Conservation (phyloP, 352 stramenopile species). For the Phytophthora pluvialis region DNA sequence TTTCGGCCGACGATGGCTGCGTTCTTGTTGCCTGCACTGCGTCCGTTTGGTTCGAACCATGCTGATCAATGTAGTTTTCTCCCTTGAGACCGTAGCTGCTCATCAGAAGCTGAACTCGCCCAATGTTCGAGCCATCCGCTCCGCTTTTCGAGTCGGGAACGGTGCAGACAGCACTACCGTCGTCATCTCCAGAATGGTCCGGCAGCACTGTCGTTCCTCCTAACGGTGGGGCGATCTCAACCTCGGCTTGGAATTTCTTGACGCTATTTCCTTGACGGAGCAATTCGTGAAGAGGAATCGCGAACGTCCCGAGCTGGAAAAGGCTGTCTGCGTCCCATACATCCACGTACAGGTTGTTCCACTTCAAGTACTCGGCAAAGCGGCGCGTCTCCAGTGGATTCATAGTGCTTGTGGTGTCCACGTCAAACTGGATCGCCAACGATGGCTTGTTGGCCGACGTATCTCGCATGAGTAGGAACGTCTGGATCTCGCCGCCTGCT, state of each 20-base stretch:
- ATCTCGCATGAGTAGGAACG: conserved; percentile 73
- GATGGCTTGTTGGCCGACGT: conserved; percentile 66
- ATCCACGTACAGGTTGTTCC: conserved; percentile 89
- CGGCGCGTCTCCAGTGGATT: conserved; percentile 70
- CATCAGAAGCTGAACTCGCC: conserved; percentile 87
- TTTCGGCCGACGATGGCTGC: conserved; percentile 3
- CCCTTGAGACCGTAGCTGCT: conserved; percentile 88
- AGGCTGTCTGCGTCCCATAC: conserved; percentile 94
- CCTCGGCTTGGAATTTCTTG: conserved; percentile 91
- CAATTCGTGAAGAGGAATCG: conserved; percentile 87
- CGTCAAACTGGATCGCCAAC: conserved; percentile 75
- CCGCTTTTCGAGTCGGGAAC: conserved; percentile 17
- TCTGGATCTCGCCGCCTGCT: conserved; percentile 38
- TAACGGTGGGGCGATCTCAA: conserved; percentile 56
- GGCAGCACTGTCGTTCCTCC: conserved; percentile 4
- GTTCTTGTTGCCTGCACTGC: neutral
- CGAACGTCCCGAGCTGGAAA: conserved; percentile 87
- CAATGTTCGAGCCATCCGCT: conserved; percentile 4
- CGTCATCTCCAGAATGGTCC: conserved; percentile 19
- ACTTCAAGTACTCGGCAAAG: conserved; percentile 91
- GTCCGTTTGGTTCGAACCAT: conserved; percentile 6
- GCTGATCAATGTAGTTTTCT: conserved; percentile 35
- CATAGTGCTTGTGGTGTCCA: conserved; percentile 65
- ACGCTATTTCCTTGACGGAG: conserved; percentile 89
- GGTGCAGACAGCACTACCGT: conserved; percentile 15